Percentiles rank a stretch among this genome's conserved stretches.
These are phyloP conservation scores for Piper betle DNA, from an alignment of 164 flowering plant genomes.

Conservation along the genomic window DNA sequence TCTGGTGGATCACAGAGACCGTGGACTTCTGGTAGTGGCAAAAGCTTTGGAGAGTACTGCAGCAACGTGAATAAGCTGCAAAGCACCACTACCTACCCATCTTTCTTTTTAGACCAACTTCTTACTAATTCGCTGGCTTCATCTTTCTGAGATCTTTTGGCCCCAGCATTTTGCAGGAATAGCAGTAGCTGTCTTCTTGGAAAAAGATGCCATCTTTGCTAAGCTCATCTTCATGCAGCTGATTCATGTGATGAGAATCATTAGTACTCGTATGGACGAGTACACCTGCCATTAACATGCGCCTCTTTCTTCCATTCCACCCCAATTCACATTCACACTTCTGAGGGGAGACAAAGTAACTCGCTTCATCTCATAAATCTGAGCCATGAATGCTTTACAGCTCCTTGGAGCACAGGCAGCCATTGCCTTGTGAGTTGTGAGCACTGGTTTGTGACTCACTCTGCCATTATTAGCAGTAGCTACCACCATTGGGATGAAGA, in stretches of 20 bases:
- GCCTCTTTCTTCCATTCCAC: neutral
- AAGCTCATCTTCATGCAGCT: neutral
- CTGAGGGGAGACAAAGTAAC: too few relatives aligned
- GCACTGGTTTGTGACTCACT: too few relatives aligned
- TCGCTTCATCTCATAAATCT: too few relatives aligned
- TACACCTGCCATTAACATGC: neutral
- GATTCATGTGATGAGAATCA: neutral
- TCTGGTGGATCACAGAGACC: too few relatives aligned
- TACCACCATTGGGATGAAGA: conserved; percentile 1
- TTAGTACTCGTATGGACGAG: too few relatives aligned
- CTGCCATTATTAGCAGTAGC: too few relatives aligned
- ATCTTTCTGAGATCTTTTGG: neutral
- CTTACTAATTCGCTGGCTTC: neutral
- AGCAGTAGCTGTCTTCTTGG: too few relatives aligned
- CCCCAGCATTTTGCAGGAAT: neutral
- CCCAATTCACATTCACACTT: neutral
- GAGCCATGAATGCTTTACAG: neutral
- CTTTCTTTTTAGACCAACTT: neutral
- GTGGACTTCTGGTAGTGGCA: neutral
- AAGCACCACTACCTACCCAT: too few relatives aligned
- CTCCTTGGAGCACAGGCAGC: neutral
- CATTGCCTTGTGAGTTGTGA: neutral
- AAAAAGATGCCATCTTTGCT: too few relatives aligned
- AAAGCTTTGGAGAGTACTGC: neutral
- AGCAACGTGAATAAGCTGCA: neutral